Base-by-base conservation (phyloP, 1,284 basidiomycete genomes). In the Stereum hirsutum region DNA sequence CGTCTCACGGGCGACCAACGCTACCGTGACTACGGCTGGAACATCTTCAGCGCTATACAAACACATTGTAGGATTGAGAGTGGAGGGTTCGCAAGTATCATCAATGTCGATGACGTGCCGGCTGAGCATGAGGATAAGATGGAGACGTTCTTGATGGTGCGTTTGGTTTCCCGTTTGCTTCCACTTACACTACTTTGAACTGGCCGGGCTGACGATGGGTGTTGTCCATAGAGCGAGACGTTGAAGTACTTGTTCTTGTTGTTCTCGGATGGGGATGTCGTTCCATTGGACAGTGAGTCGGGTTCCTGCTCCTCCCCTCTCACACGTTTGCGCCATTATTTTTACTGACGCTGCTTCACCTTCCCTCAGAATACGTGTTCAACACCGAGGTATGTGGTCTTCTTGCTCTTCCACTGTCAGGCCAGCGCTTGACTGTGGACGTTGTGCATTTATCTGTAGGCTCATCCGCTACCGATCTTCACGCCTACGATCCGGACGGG, bases 241-340 rank as follows among this genome's bases (percentile, higher is more conserved):
- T 65, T 98, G 45, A 98, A 99, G 62, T 99, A 99, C 63, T 68
- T 99, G 32, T 97, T 88, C 58, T 64, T 98, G 48, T 66, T 96
- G 5, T 98, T 96, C 58, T 79, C 83, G 39, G 88, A 91, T 53
- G 74, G 75, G 14, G 68, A 65, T 37, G 71, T 79, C 17, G 62
- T 96, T 43, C 80, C 91, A 10, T 61, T 96, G 47, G 74, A 80
- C 49, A 68, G 87, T 89, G 53, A 5, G 6, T n/a, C n/a, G n/a
- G n/a, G n/a, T n/a, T n/a, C n/a, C n/a, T n/a, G n/a, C n/a, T n/a
- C n/a, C n/a, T n/a, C n/a, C n/a, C n/a, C n/a, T n/a, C n/a, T n/a
- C n/a, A n/a, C n/a, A n/a, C n/a, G n/a, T n/a, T n/a, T n/a, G n/a
- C n/a, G n/a, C n/a, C n/a, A n/a, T n/a, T n/a, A 31, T 31, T 6